Base-by-base conservation (phyloP, 495 filamentous ascomycete genomes). In the Aspergillus indologenus region DNA sequence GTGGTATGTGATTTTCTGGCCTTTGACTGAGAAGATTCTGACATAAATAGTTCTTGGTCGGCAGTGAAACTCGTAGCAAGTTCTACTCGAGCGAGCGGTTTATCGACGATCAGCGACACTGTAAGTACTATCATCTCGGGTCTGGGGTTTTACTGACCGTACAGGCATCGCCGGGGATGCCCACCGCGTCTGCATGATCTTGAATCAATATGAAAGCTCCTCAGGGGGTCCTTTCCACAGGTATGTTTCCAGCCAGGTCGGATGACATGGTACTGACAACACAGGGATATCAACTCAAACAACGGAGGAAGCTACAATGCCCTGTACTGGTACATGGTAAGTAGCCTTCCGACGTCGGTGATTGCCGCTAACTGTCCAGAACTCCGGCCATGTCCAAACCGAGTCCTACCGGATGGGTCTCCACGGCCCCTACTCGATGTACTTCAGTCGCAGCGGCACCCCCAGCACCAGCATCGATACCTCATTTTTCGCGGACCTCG, bases 81-180 rank as follows among this genome's bases (percentile, higher is more conserved):
- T 88, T 88, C 74, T 88, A 86, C 72, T 86, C 83, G 17, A 84
- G 81, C 61, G 74, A 85, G 15, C 75, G 83, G 0, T 87, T 87
- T 70, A 87, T 88, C 70, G 85, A 88, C 64, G 84, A 88, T 60
- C 72, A 83, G 14, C 76, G 79, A 8, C 84, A 87, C 61, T 88
- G 85, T 71, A 42, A 46, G 58, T n/a, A n/a, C n/a, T n/a, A n/a
- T n/a, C n/a, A n/a, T n/a, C n/a, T n/a, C n/a, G n/a, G n/a, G n/a
- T n/a, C n/a, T n/a, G n/a, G n/a, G n/a, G n/a, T n/a, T n/a, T n/a
- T n/a, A n/a, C n/a, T n/a, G n/a, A n/a, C n/a, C n/a, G n/a, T n/a
- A n/a, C 26, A 73, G 70, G 70, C 52, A 56, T 73, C 19, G 62
- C 68, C 18, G 71, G 71, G 48, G 62, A 61, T 40, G 68, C 61